A percentile compares a stretch with the other conserved stretches of the same genome.
Conservation (phyloP, 1,284 basidiomycete species). For the Xerocomus amazonicus region DNA sequence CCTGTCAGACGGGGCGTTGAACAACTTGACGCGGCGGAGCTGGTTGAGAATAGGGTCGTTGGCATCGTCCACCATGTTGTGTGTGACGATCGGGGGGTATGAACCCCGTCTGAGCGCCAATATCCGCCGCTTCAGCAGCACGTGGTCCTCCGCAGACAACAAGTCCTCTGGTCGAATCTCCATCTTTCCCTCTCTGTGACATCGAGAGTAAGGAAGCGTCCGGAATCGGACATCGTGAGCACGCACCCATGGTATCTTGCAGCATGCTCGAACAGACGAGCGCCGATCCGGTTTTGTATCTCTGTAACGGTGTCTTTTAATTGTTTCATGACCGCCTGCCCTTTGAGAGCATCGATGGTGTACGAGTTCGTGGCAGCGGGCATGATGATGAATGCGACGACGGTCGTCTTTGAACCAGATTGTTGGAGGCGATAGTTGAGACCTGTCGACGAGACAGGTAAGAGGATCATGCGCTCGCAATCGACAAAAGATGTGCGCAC, state of each 20-base stretch:
- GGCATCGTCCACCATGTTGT: conserved; percentile 96
- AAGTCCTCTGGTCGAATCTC: conserved; percentile 74
- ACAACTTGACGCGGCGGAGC: conserved; percentile 88
- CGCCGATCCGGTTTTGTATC: conserved; percentile 90
- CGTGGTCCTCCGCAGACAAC: conserved; percentile 88
- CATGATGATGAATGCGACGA: conserved; percentile 99
- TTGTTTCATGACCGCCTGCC: conserved; percentile 97
- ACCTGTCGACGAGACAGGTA: conserved; percentile 34
- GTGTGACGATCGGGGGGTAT: conserved; percentile 90
- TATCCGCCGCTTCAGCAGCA: conserved; percentile 94
- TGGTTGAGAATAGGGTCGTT: conserved; percentile 94
- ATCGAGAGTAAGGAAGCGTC: conserved; percentile 5
- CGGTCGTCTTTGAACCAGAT: conserved; percentile 74
- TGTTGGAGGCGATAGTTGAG: conserved; percentile 88
- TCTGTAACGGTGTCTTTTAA: conserved; percentile 92
- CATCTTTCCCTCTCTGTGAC: conserved; percentile 67
- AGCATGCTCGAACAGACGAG: conserved; percentile 90
- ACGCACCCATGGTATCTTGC: conserved; percentile 85
- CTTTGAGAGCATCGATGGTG: conserved; percentile 96
- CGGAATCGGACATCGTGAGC: neutral
- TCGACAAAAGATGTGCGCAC: conserved; percentile 38
- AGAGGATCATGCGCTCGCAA: neutral
- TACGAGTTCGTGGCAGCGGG: conserved; percentile 95
- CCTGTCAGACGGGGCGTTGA: conserved; percentile 79
- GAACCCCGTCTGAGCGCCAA: conserved; percentile 94